A percentile compares a stretch with the other conserved stretches of the same genome.
These are phyloP conservation scores for Lizanozyma gosingica DNA, from an alignment of 1,139 yeast genomes.

Conservation along the genomic window DNA sequence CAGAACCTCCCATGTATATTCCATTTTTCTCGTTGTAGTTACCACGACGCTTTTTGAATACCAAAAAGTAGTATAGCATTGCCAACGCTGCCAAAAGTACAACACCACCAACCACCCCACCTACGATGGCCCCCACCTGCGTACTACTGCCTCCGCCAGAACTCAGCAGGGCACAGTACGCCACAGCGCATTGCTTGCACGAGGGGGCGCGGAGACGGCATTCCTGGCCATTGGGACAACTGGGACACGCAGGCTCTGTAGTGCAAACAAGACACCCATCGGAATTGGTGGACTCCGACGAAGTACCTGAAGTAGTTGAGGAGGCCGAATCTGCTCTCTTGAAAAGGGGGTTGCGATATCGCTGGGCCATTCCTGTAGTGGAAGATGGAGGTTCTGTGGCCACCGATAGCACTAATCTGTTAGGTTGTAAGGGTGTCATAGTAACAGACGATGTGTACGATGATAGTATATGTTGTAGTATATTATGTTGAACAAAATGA, in stretches of 20 bases:
- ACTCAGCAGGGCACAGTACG: not conserved
- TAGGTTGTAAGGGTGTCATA: too few species aligned
- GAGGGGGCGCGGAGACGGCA: not conserved
- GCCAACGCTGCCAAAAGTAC: slow-evolving; percentile 27
- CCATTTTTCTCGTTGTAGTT: slow-evolving; percentile 22
- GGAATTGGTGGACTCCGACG: not conserved
- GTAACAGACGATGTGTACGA: too few species aligned
- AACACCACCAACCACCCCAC: slow-evolving; percentile 53
- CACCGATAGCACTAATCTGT: too few species aligned
- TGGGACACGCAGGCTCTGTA: not conserved
- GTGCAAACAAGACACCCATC: not conserved
- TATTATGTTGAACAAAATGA: too few species aligned
- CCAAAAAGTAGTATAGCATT: slow-evolving; percentile 25
- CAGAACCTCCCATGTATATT: slow-evolving; percentile 4
- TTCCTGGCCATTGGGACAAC: not conserved
- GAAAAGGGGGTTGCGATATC: too few species aligned
- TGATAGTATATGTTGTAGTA: too few species aligned
- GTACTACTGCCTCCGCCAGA: slow-evolving; percentile 5
- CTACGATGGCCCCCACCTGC: slow-evolving; percentile 51
- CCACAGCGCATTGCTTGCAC: not conserved
- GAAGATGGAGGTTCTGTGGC: too few species aligned
- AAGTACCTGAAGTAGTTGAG: not conserved
- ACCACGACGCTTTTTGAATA: slow-evolving; percentile 15
- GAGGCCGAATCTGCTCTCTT: not conserved
- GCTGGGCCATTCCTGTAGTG: too few species aligned